Conservation (phyloP, 2,329 filamentous ascomycete genomes). For the Colletotrichum orchidophilum region DNA sequence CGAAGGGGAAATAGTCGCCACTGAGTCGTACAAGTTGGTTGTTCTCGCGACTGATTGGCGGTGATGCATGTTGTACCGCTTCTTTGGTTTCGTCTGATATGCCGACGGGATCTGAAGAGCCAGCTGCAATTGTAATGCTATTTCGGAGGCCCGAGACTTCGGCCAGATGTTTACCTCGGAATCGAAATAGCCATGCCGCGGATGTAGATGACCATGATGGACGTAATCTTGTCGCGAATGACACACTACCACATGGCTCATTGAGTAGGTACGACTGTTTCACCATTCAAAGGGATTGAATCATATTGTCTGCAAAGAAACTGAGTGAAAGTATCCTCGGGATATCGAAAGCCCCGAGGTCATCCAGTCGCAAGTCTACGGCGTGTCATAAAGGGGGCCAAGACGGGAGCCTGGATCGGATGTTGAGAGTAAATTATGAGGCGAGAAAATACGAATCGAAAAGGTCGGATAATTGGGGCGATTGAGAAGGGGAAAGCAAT, state of each 20-base stretch:
- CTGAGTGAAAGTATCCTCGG: neutral
- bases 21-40: neutral
- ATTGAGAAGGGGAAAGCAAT: neutral
- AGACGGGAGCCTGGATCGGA: neutral
- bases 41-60: neutral
- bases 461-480: neutral
- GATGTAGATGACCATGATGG: neutral
- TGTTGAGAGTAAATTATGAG: neutral
- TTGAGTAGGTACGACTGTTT: neutral
- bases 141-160: neutral
- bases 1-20: neutral
- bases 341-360: neutral
- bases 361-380: neutral
- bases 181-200: neutral
- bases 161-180: neutral
- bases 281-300: neutral
- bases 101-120: constrained; percentile 11
- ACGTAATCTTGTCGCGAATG: neutral
- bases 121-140: no score
- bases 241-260: neutral
- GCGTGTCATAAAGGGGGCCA: neutral
- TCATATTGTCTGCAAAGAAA: neutral
- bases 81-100: constrained; percentile 3
- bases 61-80: neutral
- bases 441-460: neutral